Evolutionary conservation across 257 asterid genomes (phyloP).

Genomic region (Nicotiana undulata): DNA sequence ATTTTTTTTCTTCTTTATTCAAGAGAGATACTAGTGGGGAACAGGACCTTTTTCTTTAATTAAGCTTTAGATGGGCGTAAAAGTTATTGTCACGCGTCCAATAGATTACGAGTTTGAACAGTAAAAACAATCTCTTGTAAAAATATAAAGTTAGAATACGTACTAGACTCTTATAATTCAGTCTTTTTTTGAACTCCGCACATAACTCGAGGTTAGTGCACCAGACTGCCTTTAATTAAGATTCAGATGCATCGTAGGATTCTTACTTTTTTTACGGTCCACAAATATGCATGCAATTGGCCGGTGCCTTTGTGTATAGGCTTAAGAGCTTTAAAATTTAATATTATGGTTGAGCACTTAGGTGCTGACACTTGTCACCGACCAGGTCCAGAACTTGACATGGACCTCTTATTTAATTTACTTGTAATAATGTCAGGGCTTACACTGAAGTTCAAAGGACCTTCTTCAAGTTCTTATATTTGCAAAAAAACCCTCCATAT

Average conservation of each 20-base stretch:
- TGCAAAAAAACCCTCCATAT: not conserved
- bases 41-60: not conserved
- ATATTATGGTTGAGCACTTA: no score
- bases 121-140: no score
- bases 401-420: not conserved
- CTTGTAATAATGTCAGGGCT: not conserved
- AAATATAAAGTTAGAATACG: no score
- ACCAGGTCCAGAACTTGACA: conserved; percentile 15
- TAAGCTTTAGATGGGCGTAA: no score
- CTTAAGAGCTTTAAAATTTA: not conserved
- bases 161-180: no score
- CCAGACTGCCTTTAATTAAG: no score
- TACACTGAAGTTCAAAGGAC: no score
- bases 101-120: no score
- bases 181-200: no score
- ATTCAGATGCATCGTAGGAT: conserved; percentile 9
- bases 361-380: conserved; percentile 21
- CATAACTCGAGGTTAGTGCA: no score
- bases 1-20: not conserved
- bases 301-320: conserved; percentile 14
- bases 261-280: not conserved
- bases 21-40: not conserved
- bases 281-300: conserved; percentile 1
- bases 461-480: not conserved
- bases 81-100: no score